Percentiles rank a stretch among this genome's conserved stretches.
phyloP scores from a whole-genome alignment of 495 filamentous ascomycete species.

The Penicillium parvum region DNA sequence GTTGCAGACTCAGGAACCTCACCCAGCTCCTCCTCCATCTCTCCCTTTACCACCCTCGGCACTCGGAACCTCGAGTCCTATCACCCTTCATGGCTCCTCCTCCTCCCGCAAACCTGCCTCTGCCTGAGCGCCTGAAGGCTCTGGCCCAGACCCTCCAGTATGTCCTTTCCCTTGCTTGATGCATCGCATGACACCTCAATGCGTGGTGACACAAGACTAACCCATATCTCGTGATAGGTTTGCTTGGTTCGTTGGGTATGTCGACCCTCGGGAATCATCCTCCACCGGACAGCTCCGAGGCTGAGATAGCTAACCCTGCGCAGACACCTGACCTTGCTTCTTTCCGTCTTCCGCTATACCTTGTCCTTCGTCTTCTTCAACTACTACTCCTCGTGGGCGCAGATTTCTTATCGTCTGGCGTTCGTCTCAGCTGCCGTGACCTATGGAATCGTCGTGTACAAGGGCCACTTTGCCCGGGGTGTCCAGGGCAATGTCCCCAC shows the following conservation, averaged over 20 bases:
- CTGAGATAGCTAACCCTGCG: constrained; percentile 17
- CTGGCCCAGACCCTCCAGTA: constrained; percentile 88
- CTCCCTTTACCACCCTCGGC: constrained; percentile 1
- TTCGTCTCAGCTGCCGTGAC: constrained; percentile 86
- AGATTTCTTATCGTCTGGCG: constrained; percentile 79
- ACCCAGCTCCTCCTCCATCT: constrained; percentile 3
- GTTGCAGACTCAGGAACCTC: background rate
- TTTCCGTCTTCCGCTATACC: constrained; percentile 75
- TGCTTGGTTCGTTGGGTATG: constrained; percentile 89
- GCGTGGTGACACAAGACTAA: constrained; percentile 40
- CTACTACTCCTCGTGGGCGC: constrained; percentile 66
- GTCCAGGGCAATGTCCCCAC: constrained; percentile 55
- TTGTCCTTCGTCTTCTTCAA: constrained; percentile 82
- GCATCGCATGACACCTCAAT: constrained; percentile 13
- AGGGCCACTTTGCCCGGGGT: constrained; percentile 82
- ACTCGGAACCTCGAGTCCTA: constrained; percentile 6
- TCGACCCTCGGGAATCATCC: constrained; percentile 23
- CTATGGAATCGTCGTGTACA: constrained; percentile 99
- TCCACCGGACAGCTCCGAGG: constrained; percentile 1
- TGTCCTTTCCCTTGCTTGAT: constrained; percentile 31
- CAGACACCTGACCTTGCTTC: constrained; percentile 78
- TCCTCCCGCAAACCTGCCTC: constrained; percentile 63
- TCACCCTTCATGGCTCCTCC: constrained; percentile 68
- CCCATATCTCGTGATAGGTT: constrained; percentile 38
- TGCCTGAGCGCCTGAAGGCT: constrained; percentile 66